phyloP scores from a whole-genome alignment of 2,329 filamentous ascomycete genomes.

The Epichloe sibirici region DNA sequence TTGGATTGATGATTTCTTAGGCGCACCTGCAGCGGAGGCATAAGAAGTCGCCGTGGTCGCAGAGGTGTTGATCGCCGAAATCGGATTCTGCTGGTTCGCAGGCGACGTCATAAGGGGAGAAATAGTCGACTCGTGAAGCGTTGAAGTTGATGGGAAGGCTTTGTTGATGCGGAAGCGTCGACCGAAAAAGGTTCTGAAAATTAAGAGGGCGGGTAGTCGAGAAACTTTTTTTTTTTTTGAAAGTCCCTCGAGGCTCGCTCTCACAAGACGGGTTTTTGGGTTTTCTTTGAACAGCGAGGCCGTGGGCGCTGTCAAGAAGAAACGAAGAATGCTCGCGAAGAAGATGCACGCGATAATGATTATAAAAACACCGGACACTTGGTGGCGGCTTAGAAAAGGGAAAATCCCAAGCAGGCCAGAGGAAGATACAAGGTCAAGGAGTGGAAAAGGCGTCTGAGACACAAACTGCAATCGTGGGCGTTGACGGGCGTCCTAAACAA shows the following conservation, averaged over 20 bases:
- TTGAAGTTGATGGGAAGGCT: background rate
- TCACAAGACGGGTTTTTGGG: constrained; percentile 1
- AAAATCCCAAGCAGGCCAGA: constrained; percentile 10
- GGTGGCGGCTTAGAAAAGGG: constrained; percentile 14
- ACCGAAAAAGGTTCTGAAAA: background rate
- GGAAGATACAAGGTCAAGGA: constrained; percentile 15
- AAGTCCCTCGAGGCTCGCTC: constrained; percentile 2
- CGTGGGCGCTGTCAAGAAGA: constrained; percentile 1
- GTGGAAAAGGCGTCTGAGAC: constrained; percentile 19
- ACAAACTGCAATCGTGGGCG: constrained; percentile 20
- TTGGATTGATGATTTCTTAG: constrained; percentile 48
- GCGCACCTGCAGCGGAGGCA: constrained; percentile 53
- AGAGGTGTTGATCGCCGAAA: constrained; percentile 45
- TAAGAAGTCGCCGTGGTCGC: constrained; percentile 49
- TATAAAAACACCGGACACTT: constrained; percentile 7
- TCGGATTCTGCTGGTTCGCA: constrained; percentile 41
- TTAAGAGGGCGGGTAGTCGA: constrained; percentile 6
- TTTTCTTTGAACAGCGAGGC: background rate
- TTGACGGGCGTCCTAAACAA: constrained; percentile 13
- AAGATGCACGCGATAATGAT: constrained; percentile 5
- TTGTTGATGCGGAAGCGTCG: constrained; percentile 2
- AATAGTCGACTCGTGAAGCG: constrained; percentile 1
- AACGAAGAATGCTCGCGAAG: constrained; percentile 6
- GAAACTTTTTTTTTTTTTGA: background rate
- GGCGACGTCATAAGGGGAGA: constrained; percentile 46